Evolutionary conservation across 257 asterid species (phyloP), one percentile per base, ranked within the genome.

Genomic region (Solanum medicagineum): DNA sequence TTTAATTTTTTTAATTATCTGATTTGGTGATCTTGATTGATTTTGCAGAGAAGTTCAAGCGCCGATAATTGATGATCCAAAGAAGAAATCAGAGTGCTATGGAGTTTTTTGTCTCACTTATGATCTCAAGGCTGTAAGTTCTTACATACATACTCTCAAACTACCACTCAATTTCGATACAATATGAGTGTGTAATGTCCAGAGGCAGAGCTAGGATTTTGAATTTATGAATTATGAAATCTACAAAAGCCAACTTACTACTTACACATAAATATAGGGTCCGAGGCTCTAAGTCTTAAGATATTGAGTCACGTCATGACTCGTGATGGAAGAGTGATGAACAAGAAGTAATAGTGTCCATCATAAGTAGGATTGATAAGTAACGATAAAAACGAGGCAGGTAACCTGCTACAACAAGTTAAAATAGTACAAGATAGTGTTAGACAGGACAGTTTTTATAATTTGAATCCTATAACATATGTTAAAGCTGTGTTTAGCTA

Each of bases 61-160:
- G 24, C 94, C 97, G 36, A 95, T 79, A 63, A 85, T 84, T n/a
- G 95, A 90, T 80, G 98, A 93, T 22, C 74, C 85, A 40, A 93
- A 91, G 94, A 96, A 91, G 94, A 93, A 95, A 87, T 86, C 92
- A 0, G 99, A 95, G 0, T 97, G 99, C 88, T 97, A 85, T 87
- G 98, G 98, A 40, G 95, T 97, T 81, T 95, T 97, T 83, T 97
- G 99, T 82, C 98, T 97, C 87, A 97, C 99, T 88, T 95, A 97
- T 93, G 98, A 97, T 89, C 99, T 97, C 88, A 91, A 86, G 86
- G 96, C 98, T 90, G 99, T 97, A 84, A 92, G 97, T 86, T 88
- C 10, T 86, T 77, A 70, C 74, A 14, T 20, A 19, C 44, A 85
- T 44, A 49, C 5, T 0, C 29, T 10, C 7, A 63, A 24, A 36